Base-by-base conservation (phyloP, 2,329 filamentous ascomycete species). In the Claviceps paspali region DNA sequence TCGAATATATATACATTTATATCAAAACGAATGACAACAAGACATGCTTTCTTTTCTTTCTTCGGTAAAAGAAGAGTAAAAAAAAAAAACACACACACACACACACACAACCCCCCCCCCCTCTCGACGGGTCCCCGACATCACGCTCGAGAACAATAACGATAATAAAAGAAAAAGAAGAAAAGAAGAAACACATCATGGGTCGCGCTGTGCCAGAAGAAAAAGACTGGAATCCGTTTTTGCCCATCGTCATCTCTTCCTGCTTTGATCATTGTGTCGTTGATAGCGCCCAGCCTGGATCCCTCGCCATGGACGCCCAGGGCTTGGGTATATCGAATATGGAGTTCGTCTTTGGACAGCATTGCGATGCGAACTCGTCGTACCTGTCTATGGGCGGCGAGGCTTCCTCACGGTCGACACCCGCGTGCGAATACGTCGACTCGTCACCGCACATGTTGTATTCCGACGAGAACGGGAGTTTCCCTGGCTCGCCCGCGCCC, bases 391-490 rank as follows among this genome's bases (percentile, higher is more conserved):
- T 21, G 9, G 33, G 40, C 32, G 29, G 32, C 34, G 40, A 42
- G 27, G 17, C 29, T 15, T 36, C 34, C 6, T 34, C 34, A 6
- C 26, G 22, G 27, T 33, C 40, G 14, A 32, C 27, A n/a, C 30
- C 36, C 7, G 22, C 19, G 7, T 26, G 24, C 17, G 40, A 41
- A 26, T 19, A 10, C 17, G 24, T 15, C 12, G 36, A 39, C 22
- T 39, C 40, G 11, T 27, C 33, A 15, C 28, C 40, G 29, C 28
- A 34, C 19, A 26, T 33, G 15, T 39, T 24, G n/a, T 33, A 29
- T 24, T 38, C 39, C 10, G 10, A 33, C n/a, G 40, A 39, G 8
- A 34, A 24, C 6, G 29, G 22, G 3, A 39, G 29, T 26, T 6
- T 15, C 17, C 23, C 37, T n/a, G 36, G 29, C 27, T 39, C 30